Conservation (phyloP, 2,329 filamentous ascomycete species). For the Fusarium circinatum region DNA sequence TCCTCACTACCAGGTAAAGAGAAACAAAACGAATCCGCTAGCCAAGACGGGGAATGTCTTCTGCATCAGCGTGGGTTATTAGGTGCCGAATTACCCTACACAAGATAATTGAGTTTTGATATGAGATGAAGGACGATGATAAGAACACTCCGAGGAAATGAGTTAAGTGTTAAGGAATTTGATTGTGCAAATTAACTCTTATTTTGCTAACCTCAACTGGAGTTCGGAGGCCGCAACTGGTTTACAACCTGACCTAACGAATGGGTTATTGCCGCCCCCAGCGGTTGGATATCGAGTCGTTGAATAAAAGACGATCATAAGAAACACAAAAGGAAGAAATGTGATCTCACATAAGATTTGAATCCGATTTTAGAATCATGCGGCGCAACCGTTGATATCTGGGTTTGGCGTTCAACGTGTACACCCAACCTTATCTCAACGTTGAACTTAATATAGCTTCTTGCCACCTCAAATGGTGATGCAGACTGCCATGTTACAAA, state of each 20-base stretch:
- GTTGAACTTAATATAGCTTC: not conserved
- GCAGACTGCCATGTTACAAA: not conserved
- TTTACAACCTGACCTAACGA: not conserved
- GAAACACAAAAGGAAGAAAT: not conserved
- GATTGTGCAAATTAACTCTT: too few relatives aligned
- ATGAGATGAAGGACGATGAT: not conserved
- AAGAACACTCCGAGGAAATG: not conserved
- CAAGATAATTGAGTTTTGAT: not conserved
- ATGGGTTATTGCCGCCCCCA: not conserved
- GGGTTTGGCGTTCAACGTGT: slow-evolving; percentile 1
- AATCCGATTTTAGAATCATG: not conserved
- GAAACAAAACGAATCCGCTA: slow-evolving; percentile 17
- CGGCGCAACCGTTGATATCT: not conserved
- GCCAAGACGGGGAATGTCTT: slow-evolving; percentile 7
- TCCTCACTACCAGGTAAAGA: not conserved
- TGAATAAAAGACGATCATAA: not conserved
- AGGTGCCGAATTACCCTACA: slow-evolving; percentile 15
- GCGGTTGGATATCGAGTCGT: not conserved
- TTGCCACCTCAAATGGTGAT: not conserved
- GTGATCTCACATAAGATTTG: not conserved
- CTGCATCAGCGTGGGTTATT: not conserved
- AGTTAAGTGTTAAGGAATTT: not conserved
- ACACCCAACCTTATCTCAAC: slow-evolving; percentile 2
- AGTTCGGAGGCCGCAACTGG: not conserved
- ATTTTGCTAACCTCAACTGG: not conserved